phyloP scores from a whole-genome alignment of 2,329 filamentous ascomycete genomes.

The Microdochium bolleyi region DNA sequence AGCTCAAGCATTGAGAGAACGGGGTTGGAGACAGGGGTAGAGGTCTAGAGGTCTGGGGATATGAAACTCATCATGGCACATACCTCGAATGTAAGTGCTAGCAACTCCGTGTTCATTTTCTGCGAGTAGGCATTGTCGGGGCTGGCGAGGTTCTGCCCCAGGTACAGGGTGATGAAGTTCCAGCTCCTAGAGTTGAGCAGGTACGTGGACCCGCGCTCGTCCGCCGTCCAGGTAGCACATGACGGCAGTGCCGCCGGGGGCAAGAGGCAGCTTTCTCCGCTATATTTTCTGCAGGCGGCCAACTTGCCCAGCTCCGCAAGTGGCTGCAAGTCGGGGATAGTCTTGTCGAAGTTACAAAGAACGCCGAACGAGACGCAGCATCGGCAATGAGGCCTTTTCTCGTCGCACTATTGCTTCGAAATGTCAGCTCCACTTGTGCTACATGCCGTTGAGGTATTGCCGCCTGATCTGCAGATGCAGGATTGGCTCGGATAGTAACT shows the following conservation, averaged over 20 bases:
- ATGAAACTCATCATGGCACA: constrained; percentile 8
- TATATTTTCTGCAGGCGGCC: constrained; percentile 5
- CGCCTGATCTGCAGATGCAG: constrained; percentile 1
- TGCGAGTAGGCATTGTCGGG: constrained; percentile 27
- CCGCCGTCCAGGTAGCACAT: constrained; percentile 11
- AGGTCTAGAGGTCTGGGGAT: no score
- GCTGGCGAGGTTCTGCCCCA: constrained; percentile 24
- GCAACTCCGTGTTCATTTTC: constrained; percentile 27
- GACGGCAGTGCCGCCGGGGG: no score
- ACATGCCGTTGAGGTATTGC: no score
- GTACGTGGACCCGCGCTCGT: constrained; percentile 18
- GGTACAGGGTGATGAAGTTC: constrained; percentile 31
- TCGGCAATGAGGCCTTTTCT: constrained; percentile 32
- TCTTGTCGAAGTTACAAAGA: constrained; percentile 31
- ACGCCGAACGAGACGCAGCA: constrained; percentile 34
- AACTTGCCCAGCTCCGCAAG: constrained; percentile 8
- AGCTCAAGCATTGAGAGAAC: neutral
- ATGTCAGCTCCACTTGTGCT: no score
- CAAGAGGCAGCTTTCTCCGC: neutral
- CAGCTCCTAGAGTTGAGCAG: constrained; percentile 29
- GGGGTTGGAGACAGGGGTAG: constrained; percentile 3
- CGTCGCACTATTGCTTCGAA: constrained; percentile 30
- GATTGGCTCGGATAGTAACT: neutral
- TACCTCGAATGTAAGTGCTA: constrained; percentile 28
- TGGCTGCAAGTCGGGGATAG: constrained; percentile 27